A percentile compares a stretch with the other conserved stretches of the same genome.
phyloP scores from a whole-genome alignment of 108 stramenopile genomes.

The Skeletonema tropicum region DNA sequence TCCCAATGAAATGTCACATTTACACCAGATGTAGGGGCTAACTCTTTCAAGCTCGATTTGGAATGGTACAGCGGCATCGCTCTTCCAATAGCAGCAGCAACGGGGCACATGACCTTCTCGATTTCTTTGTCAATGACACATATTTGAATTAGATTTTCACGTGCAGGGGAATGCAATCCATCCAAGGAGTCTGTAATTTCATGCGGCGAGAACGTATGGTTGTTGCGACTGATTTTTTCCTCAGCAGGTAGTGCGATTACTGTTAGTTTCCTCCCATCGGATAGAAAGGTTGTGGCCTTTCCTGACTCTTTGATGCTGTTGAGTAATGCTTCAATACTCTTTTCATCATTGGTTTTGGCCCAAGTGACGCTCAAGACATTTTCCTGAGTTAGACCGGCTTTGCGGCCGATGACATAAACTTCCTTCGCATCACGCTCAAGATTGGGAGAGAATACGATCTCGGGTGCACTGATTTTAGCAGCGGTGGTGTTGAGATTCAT shows the following conservation, averaged over 20 bases:
- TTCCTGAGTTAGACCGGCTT: background rate
- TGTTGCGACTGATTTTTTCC: conserved; percentile 47
- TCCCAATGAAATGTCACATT: conserved; percentile 36
- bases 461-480: background rate
- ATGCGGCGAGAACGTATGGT: conserved; percentile 59
- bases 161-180: conserved; percentile 15
- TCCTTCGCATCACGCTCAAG: background rate
- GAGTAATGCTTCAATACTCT: conserved; percentile 4
- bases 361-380: background rate
- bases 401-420: background rate
- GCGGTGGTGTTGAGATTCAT: conserved; percentile 18
- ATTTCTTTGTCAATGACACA: conserved; percentile 6
- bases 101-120: background rate
- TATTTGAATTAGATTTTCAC: conserved; percentile 9
- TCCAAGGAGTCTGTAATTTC: conserved; percentile 34
- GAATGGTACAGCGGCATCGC: conserved; percentile 51
- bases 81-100: conserved; percentile 48
- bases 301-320: conserved; percentile 6
- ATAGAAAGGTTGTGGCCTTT: conserved; percentile 22
- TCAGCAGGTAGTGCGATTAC: conserved; percentile 12
- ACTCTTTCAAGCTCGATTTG: conserved; percentile 30
- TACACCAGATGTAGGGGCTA: conserved; percentile 10
- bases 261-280: background rate
- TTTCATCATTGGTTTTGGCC: background rate
- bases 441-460: background rate